A percentile compares a stretch with the other conserved stretches of the same genome.
phyloP scores from a whole-genome alignment of 164 flowering plant genomes.

The Vitis labrusca region DNA sequence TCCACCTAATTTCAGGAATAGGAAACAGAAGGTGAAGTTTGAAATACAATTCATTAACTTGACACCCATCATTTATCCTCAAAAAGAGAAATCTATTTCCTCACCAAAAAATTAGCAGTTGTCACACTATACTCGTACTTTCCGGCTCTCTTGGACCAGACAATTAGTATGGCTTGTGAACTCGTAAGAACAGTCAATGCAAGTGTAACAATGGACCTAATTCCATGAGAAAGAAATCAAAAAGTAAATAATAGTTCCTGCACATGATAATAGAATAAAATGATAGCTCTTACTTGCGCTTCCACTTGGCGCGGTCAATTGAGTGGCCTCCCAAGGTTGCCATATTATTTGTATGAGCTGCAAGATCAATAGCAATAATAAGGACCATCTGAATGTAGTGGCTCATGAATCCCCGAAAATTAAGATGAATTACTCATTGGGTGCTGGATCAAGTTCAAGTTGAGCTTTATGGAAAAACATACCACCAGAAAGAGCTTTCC shows the following conservation, averaged over 20 bases:
- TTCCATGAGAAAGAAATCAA: background rate
- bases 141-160: constrained; percentile 98
- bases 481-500: constrained; percentile 47
- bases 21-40: background rate
- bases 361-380: constrained; percentile 6
- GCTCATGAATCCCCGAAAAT: background rate
- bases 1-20: constrained; percentile 58
- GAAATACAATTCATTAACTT: background rate
- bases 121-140: constrained; percentile 98
- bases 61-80: background rate
- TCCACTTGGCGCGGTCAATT: constrained; percentile 58
- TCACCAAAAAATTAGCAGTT: constrained; percentile 92
- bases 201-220: constrained; percentile 75
- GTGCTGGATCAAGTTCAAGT: constrained; percentile 3
- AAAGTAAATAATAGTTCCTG: background rate
- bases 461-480: constrained; percentile 16
- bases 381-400: background rate
- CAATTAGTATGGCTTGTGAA: constrained; percentile 96
- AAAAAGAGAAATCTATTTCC: constrained; percentile 14
- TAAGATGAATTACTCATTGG: background rate
- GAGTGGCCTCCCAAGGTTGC: constrained; percentile 32
- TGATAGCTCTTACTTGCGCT: constrained; percentile 57
- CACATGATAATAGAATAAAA: constrained; percentile 2
- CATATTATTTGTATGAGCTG: constrained; percentile 38
- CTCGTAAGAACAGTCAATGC: constrained; percentile 90